phyloP scores from a whole-genome alignment of 805 yeast species.

The Starmera caribaea region DNA sequence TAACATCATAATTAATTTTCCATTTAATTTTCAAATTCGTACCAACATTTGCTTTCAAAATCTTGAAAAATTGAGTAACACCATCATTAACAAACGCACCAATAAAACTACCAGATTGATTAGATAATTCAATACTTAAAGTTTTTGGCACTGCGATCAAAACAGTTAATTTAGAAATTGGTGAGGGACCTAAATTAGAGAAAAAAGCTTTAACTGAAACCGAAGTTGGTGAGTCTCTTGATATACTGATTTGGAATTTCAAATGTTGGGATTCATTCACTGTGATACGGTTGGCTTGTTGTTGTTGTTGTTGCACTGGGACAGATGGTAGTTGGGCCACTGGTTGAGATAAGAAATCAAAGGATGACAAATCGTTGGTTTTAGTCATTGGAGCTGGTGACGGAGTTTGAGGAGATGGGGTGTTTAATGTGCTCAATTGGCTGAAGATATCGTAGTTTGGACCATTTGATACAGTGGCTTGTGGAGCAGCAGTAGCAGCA shows the following conservation, averaged over 20 bases:
- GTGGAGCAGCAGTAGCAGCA: background rate
- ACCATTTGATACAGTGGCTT: slow-evolving; percentile 10
- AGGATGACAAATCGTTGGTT: too few species aligned
- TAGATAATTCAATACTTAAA: slow-evolving; percentile 45
- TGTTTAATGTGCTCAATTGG: slow-evolving; percentile 10
- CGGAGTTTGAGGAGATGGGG: slow-evolving; percentile 10
- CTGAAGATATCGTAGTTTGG: slow-evolving; percentile 17
- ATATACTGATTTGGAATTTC: slow-evolving; percentile 37
- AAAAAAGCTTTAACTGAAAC: slow-evolving; percentile 38
- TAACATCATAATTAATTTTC: slow-evolving; percentile 50
- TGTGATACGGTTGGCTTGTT: slow-evolving; percentile 14
- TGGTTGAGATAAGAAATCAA: slow-evolving; percentile 7
- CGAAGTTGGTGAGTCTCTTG: slow-evolving; percentile 25
- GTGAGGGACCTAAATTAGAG: slow-evolving; percentile 37
- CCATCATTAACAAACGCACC: slow-evolving; percentile 38
- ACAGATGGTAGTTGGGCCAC: slow-evolving; percentile 5
- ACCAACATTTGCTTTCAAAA: slow-evolving; percentile 26
- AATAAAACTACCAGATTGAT: slow-evolving; percentile 51
- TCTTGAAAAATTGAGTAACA: slow-evolving; percentile 40
- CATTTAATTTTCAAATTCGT: slow-evolving; percentile 60
- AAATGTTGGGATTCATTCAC: slow-evolving; percentile 37
- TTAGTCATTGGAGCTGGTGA: slow-evolving; percentile 8
- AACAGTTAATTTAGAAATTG: slow-evolving; percentile 44
- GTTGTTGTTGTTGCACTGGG: slow-evolving; percentile 7
- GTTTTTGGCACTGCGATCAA: slow-evolving; percentile 65